Conservation (phyloP, 2,329 filamentous ascomycete genomes). For the Verticillium alfalfae region DNA sequence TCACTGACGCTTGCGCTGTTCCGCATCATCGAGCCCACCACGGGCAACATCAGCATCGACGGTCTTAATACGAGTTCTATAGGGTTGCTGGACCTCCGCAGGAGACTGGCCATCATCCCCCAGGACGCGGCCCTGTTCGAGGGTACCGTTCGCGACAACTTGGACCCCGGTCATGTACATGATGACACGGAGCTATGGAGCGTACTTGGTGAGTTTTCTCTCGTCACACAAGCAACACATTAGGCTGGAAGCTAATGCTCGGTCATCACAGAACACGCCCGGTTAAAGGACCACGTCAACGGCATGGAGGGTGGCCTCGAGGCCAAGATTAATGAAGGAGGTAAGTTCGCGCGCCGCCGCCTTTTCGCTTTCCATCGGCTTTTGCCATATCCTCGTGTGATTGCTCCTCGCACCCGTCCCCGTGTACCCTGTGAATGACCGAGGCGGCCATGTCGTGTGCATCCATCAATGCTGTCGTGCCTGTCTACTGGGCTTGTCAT, state of each 20-base stretch:
- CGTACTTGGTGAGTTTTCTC: conserved; percentile 66
- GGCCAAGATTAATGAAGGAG: conserved; percentile 88
- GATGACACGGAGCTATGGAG: conserved; percentile 98
- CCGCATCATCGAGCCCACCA: conserved; percentile 84
- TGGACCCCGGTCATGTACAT: conserved; percentile 90
- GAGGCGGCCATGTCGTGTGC: neutral
- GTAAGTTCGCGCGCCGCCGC: conserved; percentile 46
- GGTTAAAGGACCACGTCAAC: conserved; percentile 83
- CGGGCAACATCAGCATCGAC: conserved; percentile 85
- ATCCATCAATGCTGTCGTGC: neutral
- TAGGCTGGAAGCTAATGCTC: conserved; percentile 29
- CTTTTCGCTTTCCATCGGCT: conserved; percentile 20
- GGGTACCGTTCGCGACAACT: conserved; percentile 86
- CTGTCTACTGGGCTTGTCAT: neutral
- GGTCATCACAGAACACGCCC: conserved; percentile 68
- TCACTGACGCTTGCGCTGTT: conserved; percentile 90
- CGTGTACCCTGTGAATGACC: neutral
- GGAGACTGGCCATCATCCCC: conserved; percentile 91
- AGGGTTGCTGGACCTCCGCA: conserved; percentile 80
- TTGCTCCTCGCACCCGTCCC: conserved; percentile 10
- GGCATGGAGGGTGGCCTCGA: conserved; percentile 87
- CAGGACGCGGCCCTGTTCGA: conserved; percentile 97
- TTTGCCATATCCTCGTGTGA: neutral
- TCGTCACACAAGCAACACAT: neutral
- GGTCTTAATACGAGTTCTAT: conserved; percentile 84